phyloP scores from a whole-genome alignment of 768 basidiomycete genomes.

The Suillus placidus region DNA sequence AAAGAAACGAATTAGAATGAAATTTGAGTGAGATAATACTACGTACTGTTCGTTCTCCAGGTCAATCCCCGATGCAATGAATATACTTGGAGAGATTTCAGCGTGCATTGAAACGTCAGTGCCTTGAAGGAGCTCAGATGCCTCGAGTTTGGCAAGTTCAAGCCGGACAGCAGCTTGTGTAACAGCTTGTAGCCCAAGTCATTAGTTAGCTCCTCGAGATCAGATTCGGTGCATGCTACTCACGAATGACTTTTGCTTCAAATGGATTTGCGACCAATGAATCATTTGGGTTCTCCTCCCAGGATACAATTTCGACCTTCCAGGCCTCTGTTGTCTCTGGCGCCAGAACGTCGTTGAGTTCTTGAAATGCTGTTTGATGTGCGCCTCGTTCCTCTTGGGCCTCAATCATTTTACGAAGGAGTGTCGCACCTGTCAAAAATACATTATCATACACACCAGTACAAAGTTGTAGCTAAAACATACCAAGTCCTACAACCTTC shows the following conservation, averaged over 20 bases:
- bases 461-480: background rate
- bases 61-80: constrained; percentile 18
- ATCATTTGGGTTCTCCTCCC: constrained; percentile 24
- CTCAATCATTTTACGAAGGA: constrained; percentile 4
- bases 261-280: constrained; percentile 21
- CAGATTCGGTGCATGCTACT: background rate
- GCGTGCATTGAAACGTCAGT: background rate
- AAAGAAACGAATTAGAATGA: background rate
- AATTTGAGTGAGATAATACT: background rate
- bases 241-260: constrained; percentile 12
- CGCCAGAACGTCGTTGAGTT: background rate
- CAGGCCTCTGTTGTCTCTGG: constrained; percentile 14
- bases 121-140: constrained; percentile 7
- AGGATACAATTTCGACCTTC: constrained; percentile 19
- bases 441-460: background rate
- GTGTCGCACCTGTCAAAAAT: background rate
- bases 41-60: constrained; percentile 21
- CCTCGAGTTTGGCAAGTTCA: constrained; percentile 29
- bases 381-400: background rate
- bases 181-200: constrained; percentile 1
- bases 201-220: background rate
- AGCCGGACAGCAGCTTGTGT: constrained; percentile 19
- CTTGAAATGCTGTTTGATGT: constrained; percentile 2
- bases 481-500: constrained; percentile 31
- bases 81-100: constrained; percentile 12